Evolutionary conservation across 768 basidiomycete species (phyloP), one percentile per base, ranked within the genome.

Genomic region (Clitopilus passeckerianus): DNA sequence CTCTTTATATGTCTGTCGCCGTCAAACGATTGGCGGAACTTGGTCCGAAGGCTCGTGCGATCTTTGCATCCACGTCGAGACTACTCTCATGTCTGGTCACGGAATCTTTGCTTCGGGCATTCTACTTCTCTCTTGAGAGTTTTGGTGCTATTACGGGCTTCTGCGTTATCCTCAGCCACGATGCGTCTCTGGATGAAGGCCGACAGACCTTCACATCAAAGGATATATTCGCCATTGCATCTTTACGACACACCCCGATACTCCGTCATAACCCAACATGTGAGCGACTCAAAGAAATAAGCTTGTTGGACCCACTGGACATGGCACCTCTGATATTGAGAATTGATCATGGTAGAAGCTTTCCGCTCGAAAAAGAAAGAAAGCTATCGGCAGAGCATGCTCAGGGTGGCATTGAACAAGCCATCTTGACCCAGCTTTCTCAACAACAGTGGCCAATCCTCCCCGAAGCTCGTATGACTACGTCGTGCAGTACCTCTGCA

Each of bases 1-100:
- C n/a, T n/a, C n/a, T n/a, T n/a, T n/a, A n/a, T n/a, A 74, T 74
- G 73, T 67, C 67, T 15, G 66, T 65, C 54, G 58, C 67, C 20
- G 65, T 68, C 20, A 58, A 59, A 50, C 59, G 66, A 62, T 64
- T 74, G 24, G 69, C 72, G 34, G 63, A 60, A 53, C 68, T 75
- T 30, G 52, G 65, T 52, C 73, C 80, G 35, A 64, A 63, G 33
- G 73, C 77, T 66, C 74, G 75, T 23, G 83, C 83, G 35, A 67
- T 74, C 20, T 82, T 84, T 63, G 79, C 80, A 9, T 77, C 77
- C 34, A 70, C 75, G 23, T 72, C 81, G 16, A 80, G 84, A 23
- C 67, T 86, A 5, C 62, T 84, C 16, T 83, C 82, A 33, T 84
- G 82, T 64, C 75, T 86, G 7, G 82, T 84, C 56, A 83, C 83